phyloP scores from a whole-genome alignment of 1,284 basidiomycete genomes.

The Rhizopogon hawkerae region DNA sequence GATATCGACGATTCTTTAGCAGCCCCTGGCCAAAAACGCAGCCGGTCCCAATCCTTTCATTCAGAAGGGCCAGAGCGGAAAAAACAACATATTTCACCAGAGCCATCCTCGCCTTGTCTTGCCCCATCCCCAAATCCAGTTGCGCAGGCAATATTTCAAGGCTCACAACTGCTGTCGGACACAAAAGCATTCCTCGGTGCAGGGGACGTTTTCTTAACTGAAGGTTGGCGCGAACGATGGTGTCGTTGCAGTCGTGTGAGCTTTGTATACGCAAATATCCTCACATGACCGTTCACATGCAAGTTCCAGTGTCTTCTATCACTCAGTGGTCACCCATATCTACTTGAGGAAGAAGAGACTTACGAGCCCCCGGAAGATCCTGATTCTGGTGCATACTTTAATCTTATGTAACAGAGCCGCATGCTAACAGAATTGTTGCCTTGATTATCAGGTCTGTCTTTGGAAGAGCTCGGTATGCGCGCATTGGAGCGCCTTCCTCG shows the following conservation, averaged over 20 bases:
- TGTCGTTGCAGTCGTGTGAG: conserved; percentile 57
- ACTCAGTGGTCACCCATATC: conserved; percentile 44
- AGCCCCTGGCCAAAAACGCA: conserved; percentile 35
- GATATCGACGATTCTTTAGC: conserved; percentile 19
- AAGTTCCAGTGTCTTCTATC: conserved; percentile 44
- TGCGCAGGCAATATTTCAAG: conserved; percentile 35
- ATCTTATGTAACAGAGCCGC: conserved; percentile 2
- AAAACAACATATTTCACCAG: conserved; percentile 32
- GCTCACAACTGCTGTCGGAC: not conserved
- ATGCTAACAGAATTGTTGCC: not conserved
- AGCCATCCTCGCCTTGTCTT: conserved; percentile 32
- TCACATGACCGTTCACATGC: not conserved
- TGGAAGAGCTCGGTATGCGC: conserved; percentile 74
- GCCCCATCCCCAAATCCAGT: conserved; percentile 40
- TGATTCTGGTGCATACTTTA: conserved; percentile 48
- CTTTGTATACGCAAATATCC: conserved; percentile 8
- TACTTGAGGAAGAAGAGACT: conserved; percentile 71
- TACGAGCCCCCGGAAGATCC: conserved; percentile 78
- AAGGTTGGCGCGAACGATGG: conserved; percentile 65
- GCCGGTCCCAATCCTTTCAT: conserved; percentile 33
- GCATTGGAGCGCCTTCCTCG: conserved; percentile 63
- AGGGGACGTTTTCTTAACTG: conserved; percentile 66
- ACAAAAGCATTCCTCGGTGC: conserved; percentile 28
- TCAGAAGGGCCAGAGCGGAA: conserved; percentile 39
- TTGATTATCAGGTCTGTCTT: conserved; percentile 44